phyloP scores from a whole-genome alignment of 352 stramenopile genomes.

The Plasmopara muralis region DNA sequence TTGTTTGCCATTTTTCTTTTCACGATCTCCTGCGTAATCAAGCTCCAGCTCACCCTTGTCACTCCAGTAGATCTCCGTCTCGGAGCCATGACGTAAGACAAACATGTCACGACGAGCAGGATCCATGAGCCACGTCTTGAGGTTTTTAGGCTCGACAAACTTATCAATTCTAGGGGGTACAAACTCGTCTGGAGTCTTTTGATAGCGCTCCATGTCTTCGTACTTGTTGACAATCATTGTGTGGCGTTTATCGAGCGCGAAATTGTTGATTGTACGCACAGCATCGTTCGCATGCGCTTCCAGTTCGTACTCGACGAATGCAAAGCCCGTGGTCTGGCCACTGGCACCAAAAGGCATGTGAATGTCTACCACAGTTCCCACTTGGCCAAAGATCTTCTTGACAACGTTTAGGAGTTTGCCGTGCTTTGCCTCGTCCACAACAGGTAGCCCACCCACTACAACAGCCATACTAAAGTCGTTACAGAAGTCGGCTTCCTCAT shows the following conservation, averaged over 20 bases:
- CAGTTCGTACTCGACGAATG: slow-evolving; percentile 77
- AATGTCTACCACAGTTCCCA: slow-evolving; percentile 67
- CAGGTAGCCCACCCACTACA: slow-evolving; percentile 70
- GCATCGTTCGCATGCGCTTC: slow-evolving; percentile 71
- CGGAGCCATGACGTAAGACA: slow-evolving; percentile 89
- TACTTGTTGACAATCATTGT: slow-evolving; percentile 92
- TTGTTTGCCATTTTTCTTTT: slow-evolving; percentile 93
- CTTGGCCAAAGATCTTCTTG: slow-evolving; percentile 84
- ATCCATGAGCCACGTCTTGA: slow-evolving; percentile 92
- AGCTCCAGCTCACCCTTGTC: slow-evolving; percentile 81
- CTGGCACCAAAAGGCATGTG: slow-evolving; percentile 64
- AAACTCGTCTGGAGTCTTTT: slow-evolving; percentile 63
- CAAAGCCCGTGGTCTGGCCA: slow-evolving; percentile 67
- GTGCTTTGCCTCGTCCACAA: slow-evolving; percentile 74
- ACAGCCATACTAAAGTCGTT: slow-evolving; percentile 77
- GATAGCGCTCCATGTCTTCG: slow-evolving; percentile 78
- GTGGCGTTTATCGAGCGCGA: slow-evolving; percentile 96
- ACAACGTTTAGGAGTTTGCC: slow-evolving; percentile 78
- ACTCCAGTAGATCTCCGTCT: slow-evolving; percentile 96
- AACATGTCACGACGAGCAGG: slow-evolving; percentile 91
- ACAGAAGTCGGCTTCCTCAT: slow-evolving; percentile 70
- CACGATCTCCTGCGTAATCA: slow-evolving; percentile 93
- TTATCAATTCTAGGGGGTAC: slow-evolving; percentile 74
- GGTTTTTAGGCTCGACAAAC: slow-evolving; percentile 90
- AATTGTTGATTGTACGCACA: slow-evolving; percentile 81